Evolutionary conservation across 805 yeast species (phyloP).

Genomic region (Saccharomycopsis fodiens): DNA sequence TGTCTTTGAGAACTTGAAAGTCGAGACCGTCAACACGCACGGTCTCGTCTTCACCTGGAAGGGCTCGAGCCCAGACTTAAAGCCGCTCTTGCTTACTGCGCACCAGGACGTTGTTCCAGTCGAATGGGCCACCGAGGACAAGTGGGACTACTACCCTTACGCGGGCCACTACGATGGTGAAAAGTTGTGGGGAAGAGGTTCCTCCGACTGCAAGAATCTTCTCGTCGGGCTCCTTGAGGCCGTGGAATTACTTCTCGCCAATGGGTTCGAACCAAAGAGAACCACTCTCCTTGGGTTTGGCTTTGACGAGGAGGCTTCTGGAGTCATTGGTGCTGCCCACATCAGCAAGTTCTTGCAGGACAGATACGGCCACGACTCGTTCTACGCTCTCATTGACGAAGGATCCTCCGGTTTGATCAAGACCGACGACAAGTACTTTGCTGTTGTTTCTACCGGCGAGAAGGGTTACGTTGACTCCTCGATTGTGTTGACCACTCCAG

Average conservation of each 20-base stretch:
- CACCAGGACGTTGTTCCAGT: conserved; percentile 83
- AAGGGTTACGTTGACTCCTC: conserved; percentile 51
- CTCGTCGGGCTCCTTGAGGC: conserved; percentile 62
- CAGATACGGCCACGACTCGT: conserved; percentile 51
- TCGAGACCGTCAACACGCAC: conserved; percentile 50
- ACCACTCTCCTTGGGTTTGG: conserved; percentile 62
- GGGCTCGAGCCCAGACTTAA: conserved; percentile 43
- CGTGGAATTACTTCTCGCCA: conserved; percentile 43
- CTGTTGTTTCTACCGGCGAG: conserved; percentile 52
- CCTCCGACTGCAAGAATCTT: conserved; percentile 66
- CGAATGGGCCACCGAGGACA: conserved; percentile 42
- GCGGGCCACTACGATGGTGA: conserved; percentile 60
- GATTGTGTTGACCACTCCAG: conserved; percentile 49
- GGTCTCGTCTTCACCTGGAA: conserved; percentile 59
- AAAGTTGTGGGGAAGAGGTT: conserved; percentile 69
- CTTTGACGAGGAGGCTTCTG: conserved; percentile 72
- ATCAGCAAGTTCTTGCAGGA: conserved; percentile 40
- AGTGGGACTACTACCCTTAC: conserved; percentile 67
- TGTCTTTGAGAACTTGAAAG: conserved; percentile 39
- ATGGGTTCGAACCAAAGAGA: conserved; percentile 52
- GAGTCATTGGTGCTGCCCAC: conserved; percentile 51
- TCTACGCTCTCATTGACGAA: conserved; percentile 68
- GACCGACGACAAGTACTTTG: conserved; percentile 40
- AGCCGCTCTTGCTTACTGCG: conserved; percentile 65
- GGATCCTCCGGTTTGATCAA: conserved; percentile 39